Evolutionary conservation across 73 alveolate genomes (phyloP).

Genomic region (Tetrahymena thermophila): DNA sequence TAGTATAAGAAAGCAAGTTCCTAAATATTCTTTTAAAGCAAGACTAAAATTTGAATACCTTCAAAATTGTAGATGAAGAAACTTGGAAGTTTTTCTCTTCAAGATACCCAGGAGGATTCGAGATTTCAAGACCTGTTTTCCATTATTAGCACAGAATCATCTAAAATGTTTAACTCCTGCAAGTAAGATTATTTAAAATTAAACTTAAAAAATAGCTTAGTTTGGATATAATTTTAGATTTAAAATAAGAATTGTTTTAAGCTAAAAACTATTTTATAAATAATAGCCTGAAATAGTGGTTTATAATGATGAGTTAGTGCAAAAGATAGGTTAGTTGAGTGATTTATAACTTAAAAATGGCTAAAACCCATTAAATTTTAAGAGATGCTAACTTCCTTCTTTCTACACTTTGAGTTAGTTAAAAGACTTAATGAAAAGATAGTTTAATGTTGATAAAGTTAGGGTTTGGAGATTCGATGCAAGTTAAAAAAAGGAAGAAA

Average conservation of each 20-base stretch:
- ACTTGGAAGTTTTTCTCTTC: background rate
- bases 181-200: background rate
- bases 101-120: background rate
- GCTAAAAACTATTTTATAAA: background rate
- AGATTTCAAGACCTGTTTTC: background rate
- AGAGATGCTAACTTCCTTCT: background rate
- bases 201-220: background rate
- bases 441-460: background rate
- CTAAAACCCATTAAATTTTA: background rate
- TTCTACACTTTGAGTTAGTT: background rate
- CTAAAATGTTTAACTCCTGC: background rate
- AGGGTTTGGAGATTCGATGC: background rate
- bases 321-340: background rate
- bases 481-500: background rate
- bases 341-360: background rate
- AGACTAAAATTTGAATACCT: background rate
- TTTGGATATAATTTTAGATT: background rate
- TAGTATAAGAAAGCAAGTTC: background rate
- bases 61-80: background rate
- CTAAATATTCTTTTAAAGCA: background rate
- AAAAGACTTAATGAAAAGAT: background rate
- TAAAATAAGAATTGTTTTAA: background rate
- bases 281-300: background rate
- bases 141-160: background rate
- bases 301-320: background rate